These are phyloP conservation scores for Lasiosphaeriaceae sp. DNA, from an alignment of 495 filamentous ascomycete genomes.

Conservation along the genomic window DNA sequence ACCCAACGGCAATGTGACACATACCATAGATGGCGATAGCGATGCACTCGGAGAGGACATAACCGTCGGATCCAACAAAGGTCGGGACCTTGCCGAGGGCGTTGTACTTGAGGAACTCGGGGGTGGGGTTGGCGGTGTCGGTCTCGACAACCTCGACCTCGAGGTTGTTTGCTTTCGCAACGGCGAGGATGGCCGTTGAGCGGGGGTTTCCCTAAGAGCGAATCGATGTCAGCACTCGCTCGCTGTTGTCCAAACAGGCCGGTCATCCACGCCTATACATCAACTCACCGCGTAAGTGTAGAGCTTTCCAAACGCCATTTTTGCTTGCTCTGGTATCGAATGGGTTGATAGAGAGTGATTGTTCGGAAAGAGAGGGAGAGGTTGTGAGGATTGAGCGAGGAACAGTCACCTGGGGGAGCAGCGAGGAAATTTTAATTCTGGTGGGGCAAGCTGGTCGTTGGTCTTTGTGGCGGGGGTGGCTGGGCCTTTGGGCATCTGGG, in stretches of 20 bases:
- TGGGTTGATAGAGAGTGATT: conserved; percentile 11
- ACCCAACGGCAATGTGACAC: conserved; percentile 37
- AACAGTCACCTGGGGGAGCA: conserved; percentile 16
- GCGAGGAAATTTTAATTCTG: conserved; percentile 28
- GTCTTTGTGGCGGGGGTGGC: conserved; percentile 19
- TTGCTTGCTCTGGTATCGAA: conserved; percentile 33
- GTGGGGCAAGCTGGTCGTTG: conserved; percentile 17
- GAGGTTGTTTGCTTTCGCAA: conserved; percentile 93
- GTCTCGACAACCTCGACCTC: conserved; percentile 79
- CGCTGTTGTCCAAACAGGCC: not conserved
- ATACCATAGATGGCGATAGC: conserved; percentile 96
- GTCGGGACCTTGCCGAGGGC: conserved; percentile 85
- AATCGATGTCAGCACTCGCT: conserved; percentile 22
- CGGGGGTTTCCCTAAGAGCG: conserved; percentile 74
- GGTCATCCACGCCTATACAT: not conserved
- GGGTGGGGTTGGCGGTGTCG: conserved; percentile 54
- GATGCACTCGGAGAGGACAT: conserved; percentile 79
- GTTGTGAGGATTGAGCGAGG: not conserved
- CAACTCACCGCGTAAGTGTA: conserved; percentile 76
- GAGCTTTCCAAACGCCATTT: conserved; percentile 95
- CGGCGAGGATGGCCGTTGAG: conserved; percentile 79
- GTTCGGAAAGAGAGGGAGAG: conserved; percentile 10
- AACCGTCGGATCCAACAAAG: conserved; percentile 92
- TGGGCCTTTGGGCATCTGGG: too few relatives aligned
- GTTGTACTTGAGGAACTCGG: conserved; percentile 81